phyloP scores from a whole-genome alignment of 139 green algal species.

The Tetradesmus obliquus region DNA sequence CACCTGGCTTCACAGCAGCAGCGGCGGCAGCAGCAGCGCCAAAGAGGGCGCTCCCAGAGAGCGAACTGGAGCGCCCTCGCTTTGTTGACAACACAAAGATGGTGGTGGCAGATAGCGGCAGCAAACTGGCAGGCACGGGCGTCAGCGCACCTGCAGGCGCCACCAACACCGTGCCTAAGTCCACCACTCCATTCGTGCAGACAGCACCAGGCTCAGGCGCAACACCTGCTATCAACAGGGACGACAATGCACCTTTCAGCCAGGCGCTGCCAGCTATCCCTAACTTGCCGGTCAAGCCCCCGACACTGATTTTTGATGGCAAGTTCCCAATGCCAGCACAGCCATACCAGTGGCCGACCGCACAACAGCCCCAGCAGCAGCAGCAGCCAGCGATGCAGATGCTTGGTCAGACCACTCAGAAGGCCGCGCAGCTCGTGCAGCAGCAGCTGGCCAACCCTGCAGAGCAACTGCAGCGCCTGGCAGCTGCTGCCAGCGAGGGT shows the following conservation, averaged over 20 bases:
- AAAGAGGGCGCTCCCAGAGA: background rate
- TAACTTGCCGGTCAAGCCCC: background rate
- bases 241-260: background rate
- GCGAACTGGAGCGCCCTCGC: background rate
- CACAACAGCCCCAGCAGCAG: background rate
- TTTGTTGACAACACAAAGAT: background rate
- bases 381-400: background rate
- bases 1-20: background rate
- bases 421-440: background rate
- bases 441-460: background rate
- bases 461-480: background rate
- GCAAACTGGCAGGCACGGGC: background rate
- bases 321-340: background rate
- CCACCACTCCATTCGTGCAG: background rate
- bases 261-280: background rate
- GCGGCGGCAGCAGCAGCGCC: background rate
- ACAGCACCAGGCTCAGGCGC: background rate
- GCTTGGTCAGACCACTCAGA: background rate
- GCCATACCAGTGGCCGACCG: background rate
- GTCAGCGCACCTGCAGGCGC: background rate
- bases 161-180: background rate
- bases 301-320: background rate
- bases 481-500: background rate
- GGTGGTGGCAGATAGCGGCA: background rate
- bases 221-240: background rate